phyloP scores from a whole-genome alignment of 371 early-diverging fungal genomes.

The Cokeromyces recurvatus region DNA sequence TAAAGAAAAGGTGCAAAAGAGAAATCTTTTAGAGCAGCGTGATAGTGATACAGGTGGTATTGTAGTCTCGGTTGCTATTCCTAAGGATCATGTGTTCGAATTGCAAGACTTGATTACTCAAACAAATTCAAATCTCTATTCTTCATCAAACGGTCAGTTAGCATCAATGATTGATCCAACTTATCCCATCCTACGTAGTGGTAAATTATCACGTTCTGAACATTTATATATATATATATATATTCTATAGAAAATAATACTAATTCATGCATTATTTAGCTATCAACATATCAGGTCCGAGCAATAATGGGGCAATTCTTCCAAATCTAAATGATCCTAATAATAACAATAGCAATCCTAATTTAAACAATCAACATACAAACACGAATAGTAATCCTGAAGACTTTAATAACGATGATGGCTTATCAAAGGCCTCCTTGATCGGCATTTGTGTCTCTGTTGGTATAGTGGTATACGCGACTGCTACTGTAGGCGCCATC shows the following conservation, averaged over 20 bases:
- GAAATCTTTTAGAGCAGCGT: constrained; percentile 2
- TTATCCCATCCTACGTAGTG: constrained; percentile 19
- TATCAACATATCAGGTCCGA: background rate
- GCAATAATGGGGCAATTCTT: background rate
- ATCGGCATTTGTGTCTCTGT: constrained; percentile 43
- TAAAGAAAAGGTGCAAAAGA: constrained; percentile 3
- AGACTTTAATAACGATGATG: no score
- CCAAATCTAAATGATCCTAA: no score
- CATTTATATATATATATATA: background rate
- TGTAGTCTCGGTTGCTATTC: constrained; percentile 40
- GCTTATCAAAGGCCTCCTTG: constrained; percentile 34
- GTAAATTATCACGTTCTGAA: background rate
- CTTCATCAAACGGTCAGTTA: constrained; percentile 32
- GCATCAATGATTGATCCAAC: constrained; percentile 30
- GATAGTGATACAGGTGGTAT: constrained; percentile 15
- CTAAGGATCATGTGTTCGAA: constrained; percentile 11
- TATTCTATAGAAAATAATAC: background rate
- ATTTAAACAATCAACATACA: no score
- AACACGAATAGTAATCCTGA: no score
- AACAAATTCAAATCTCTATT: constrained; percentile 28
- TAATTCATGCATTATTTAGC: no score
- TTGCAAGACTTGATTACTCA: constrained; percentile 20
- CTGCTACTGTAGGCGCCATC: constrained; percentile 30
- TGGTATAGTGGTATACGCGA: constrained; percentile 39
- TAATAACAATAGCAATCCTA: no score